Evolutionary conservation across 768 basidiomycete genomes (phyloP).

Genomic region (Tulasnella sp.): DNA sequence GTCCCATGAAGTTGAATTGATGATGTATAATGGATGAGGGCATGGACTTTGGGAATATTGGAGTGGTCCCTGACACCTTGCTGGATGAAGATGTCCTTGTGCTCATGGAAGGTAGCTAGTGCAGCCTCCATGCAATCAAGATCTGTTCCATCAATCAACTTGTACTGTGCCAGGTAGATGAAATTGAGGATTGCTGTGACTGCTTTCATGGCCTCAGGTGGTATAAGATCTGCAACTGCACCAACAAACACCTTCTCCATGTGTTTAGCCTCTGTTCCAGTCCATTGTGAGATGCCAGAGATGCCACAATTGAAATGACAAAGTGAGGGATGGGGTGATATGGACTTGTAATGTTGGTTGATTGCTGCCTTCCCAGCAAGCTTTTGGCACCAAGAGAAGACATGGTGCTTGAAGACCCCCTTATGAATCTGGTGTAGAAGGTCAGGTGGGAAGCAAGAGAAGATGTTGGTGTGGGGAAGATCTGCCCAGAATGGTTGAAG

Average conservation of each 20-base stretch:
- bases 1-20: slow-evolving; percentile 27
- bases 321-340: slow-evolving; percentile 19
- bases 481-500: slow-evolving; percentile 15
- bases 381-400: slow-evolving; percentile 5
- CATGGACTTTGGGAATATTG: slow-evolving; percentile 33
- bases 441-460: slow-evolving; percentile 3
- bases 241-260: slow-evolving; percentile 32
- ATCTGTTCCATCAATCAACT: background rate
- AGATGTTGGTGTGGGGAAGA: slow-evolving; percentile 12
- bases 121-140: slow-evolving; percentile 21
- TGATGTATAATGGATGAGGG: slow-evolving; percentile 24
- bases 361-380: slow-evolving; percentile 19
- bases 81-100: background rate
- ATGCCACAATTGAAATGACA: slow-evolving; percentile 15
- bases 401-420: slow-evolving; percentile 13
- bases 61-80: slow-evolving; percentile 24
- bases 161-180: background rate
- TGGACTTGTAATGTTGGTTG: slow-evolving; percentile 17
- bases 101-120: slow-evolving; percentile 21
- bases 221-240: slow-evolving; percentile 25
- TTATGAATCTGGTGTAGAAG: slow-evolving; percentile 16
- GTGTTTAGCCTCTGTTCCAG: slow-evolving; percentile 12
- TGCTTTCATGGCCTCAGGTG: slow-evolving; percentile 20
- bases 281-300: background rate
- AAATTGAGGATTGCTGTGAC: slow-evolving; percentile 11